Evolutionary conservation across 176 grass and related monocot genomes (phyloP), one percentile per base, ranked within the genome.

Genomic region (Cenchrus purpureus): DNA sequence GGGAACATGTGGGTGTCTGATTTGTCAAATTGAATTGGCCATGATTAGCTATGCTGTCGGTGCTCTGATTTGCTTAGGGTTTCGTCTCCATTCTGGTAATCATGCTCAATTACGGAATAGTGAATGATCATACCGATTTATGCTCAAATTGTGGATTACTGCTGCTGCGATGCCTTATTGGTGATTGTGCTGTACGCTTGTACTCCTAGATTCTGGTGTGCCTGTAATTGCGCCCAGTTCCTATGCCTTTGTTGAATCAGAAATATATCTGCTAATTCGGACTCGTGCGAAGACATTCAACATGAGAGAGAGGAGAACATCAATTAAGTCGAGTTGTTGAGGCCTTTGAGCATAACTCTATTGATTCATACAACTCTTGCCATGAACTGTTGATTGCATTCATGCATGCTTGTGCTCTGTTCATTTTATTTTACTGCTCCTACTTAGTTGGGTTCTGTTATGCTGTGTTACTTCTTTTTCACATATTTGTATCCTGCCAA

Each of bases 1-100:
- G 10, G 12, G 44, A 4, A 43, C 43, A 7, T 28, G 31, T 8
- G 29, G 13, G 25, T 2, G 46, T 15, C 28, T 84, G 48, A 49
- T 70, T n/a, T 22, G 53, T 9, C 28, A 54, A 81, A 37, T 81
- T 69, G 0, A 7, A 7, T 40, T 40, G 37, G 37, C 8, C 3
- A 5, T 7, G 60, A 34, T 57, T 89, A 10, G n/a, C 10, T 57
- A n/a, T 44, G 14, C 4, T 42, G 12, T 1, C 8, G 70, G 4
- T 57, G 40, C 1, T 56, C 14, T 31, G 8, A 0, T 42, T 56
- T 51, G 68, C 34, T 32, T 86, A 81, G 85, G 85, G 60, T 81
- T 68, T 9, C n/a, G 10, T 54, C n/a, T 10, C 9, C 20, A 34
- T n/a, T 51, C 42, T 13, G 0, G 2, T 1, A 6, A 7, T 32